phyloP scores from a whole-genome alignment of 805 yeast species.

The Monosporozyma aerobia region DNA sequence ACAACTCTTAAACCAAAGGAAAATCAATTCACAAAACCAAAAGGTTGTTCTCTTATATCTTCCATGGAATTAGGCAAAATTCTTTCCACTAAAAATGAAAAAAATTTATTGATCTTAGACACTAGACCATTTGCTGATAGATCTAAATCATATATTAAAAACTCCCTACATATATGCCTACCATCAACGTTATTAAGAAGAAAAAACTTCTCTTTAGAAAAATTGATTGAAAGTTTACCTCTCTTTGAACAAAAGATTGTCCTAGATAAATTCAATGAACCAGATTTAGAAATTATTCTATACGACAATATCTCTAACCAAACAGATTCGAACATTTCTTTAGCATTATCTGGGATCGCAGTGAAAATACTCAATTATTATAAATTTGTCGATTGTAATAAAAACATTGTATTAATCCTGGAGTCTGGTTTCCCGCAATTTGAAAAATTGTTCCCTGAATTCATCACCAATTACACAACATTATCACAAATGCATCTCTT shows the following conservation, averaged over 20 bases:
- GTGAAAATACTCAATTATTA: conserved; percentile 15
- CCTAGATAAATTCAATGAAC: conserved; percentile 5
- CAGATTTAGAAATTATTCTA: conserved; percentile 15
- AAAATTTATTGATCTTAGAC: conserved; percentile 35
- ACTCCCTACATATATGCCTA: conserved; percentile 68
- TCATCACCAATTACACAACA: background rate
- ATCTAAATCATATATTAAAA: conserved; percentile 44
- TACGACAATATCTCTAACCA: conserved; percentile 22
- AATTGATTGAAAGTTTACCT: conserved; percentile 55
- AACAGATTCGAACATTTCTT: conserved; percentile 17
- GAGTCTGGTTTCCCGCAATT: conserved; percentile 18
- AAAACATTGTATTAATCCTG: conserved; percentile 11
- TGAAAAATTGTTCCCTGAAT: conserved; percentile 13
- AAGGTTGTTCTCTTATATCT: conserved; percentile 12
- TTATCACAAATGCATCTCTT: background rate
- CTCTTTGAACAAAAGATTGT: conserved; percentile 32
- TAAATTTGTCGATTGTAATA: background rate
- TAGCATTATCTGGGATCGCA: conserved; percentile 22
- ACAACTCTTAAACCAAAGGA: background rate
- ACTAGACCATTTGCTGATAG: conserved; percentile 74
- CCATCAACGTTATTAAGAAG: conserved; percentile 86
- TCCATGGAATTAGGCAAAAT: conserved; percentile 16
- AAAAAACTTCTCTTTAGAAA: conserved; percentile 53
- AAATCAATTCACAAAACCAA: conserved; percentile 14
- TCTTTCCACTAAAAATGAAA: background rate